Conservation (phyloP, 2,329 filamentous ascomycete genomes). For the Colletotrichum sp. region DNA sequence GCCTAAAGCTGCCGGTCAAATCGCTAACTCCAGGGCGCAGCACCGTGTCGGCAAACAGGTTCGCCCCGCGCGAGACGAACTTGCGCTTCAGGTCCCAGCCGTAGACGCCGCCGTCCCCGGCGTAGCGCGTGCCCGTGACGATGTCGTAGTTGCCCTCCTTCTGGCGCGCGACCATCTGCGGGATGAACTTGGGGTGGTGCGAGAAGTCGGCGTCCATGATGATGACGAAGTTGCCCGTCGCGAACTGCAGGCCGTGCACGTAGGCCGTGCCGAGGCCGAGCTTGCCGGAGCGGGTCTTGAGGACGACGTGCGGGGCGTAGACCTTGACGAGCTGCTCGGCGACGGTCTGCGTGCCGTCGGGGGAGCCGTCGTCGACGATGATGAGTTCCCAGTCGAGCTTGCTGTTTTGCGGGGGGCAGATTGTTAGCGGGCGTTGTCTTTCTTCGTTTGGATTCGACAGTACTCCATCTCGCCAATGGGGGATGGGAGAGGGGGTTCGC, state of each 20-base stretch:
- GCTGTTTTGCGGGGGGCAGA: conserved; percentile 53
- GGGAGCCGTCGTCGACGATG: conserved; percentile 97
- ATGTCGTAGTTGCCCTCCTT: conserved; percentile 85
- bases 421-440: not conserved
- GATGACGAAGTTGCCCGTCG: conserved; percentile 92
- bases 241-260: conserved; percentile 91
- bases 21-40: conserved; percentile 93
- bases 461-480: not conserved
- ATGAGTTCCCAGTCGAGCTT: conserved; percentile 97
- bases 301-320: conserved; percentile 79
- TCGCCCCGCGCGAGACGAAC: conserved; percentile 84
- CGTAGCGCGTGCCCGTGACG: conserved; percentile 94
- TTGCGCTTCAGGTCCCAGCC: conserved; percentile 96
- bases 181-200: conserved; percentile 99
- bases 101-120: conserved; percentile 85
- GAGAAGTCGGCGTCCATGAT: conserved; percentile 99
- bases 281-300: conserved; percentile 91
- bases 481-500: not conserved
- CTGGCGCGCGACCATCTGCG: conserved; percentile 88
- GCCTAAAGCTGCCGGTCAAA: conserved; percentile 89
- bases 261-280: conserved; percentile 97
- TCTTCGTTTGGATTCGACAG: not conserved
- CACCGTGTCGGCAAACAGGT: conserved; percentile 94
- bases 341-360: conserved; percentile 91
- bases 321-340: conserved; percentile 88